Percentiles rank a stretch among this genome's conserved stretches.
These are phyloP conservation scores for Fusarium nurragi DNA, from an alignment of 2,329 filamentous ascomycete genomes.

Conservation along the genomic window DNA sequence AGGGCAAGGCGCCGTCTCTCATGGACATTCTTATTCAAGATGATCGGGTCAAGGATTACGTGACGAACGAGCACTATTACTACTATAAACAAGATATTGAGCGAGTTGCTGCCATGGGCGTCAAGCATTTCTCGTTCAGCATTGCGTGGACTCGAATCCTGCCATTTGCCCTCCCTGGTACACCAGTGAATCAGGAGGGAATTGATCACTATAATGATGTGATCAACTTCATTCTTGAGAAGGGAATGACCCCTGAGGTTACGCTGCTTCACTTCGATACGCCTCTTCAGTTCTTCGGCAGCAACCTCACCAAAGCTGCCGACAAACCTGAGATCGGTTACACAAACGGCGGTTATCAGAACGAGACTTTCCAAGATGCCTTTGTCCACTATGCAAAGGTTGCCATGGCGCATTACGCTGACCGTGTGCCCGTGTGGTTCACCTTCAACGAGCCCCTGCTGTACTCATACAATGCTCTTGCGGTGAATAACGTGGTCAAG, in stretches of 20 bases:
- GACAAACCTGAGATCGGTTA: conserved; percentile 50
- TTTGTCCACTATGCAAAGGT: conserved; percentile 65
- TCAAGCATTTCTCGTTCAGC: conserved; percentile 62
- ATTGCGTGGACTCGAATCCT: conserved; percentile 63
- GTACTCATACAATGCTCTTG: conserved; percentile 52
- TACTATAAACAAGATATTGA: conserved; percentile 66
- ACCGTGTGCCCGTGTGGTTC: conserved; percentile 62
- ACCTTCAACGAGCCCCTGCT: conserved; percentile 64
- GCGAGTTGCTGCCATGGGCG: conserved; percentile 60
- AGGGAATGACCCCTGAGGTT: conserved; percentile 59
- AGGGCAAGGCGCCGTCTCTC: conserved; percentile 56
- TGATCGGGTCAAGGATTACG: conserved; percentile 45
- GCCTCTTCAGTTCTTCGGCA: conserved; percentile 54
- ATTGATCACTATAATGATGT: conserved; percentile 65
- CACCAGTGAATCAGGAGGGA: conserved; percentile 61
- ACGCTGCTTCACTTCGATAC: conserved; percentile 62
- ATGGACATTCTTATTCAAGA: conserved; percentile 52
- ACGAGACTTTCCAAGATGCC: conserved; percentile 58
- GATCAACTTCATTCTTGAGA: conserved; percentile 59
- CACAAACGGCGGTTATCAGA: conserved; percentile 55
- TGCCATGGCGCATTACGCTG: conserved; percentile 60
- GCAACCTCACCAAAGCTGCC: conserved; percentile 42
- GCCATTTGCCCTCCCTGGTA: conserved; percentile 59
- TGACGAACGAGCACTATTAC: conserved; percentile 63
- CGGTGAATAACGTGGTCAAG: conserved; percentile 55